A percentile compares a stretch with the other conserved stretches of the same genome.
Conservation (phyloP, 2,329 filamentous ascomycete genomes). For the Claviceps digitariae region DNA sequence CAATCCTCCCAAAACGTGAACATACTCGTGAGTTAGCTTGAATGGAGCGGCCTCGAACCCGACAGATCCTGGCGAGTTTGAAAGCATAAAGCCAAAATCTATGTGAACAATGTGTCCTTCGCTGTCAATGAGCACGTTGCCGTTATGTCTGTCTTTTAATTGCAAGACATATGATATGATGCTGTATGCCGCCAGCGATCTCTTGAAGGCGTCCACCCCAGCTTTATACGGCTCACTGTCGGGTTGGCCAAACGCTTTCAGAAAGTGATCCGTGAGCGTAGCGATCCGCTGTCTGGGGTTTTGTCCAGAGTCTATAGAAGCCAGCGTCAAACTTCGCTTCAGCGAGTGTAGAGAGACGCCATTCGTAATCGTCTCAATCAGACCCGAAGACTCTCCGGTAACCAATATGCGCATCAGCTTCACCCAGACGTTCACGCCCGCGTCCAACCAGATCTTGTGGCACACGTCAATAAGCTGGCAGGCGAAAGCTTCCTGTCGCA, state of each 20-base stretch:
- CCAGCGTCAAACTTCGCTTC: slow-evolving; percentile 67
- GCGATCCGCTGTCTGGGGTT: slow-evolving; percentile 66
- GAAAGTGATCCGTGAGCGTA: slow-evolving; percentile 68
- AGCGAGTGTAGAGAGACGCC: slow-evolving; percentile 78
- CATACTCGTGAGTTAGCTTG: slow-evolving; percentile 75
- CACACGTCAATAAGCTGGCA: slow-evolving; percentile 75
- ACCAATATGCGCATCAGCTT: slow-evolving; percentile 80
- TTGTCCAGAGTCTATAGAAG: slow-evolving; percentile 56
- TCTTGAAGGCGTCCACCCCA: slow-evolving; percentile 65
- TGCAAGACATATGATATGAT: slow-evolving; percentile 75
- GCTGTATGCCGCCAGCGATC: slow-evolving; percentile 74
- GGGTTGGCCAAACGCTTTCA: slow-evolving; percentile 61
- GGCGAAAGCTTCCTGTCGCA: slow-evolving; percentile 75
- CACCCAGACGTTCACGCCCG: slow-evolving; percentile 67
- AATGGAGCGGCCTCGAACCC: slow-evolving; percentile 80
- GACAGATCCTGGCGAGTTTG: slow-evolving; percentile 71
- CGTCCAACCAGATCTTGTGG: slow-evolving; percentile 68
- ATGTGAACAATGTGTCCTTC: slow-evolving; percentile 81
- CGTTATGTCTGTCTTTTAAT: slow-evolving; percentile 76
- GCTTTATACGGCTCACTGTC: slow-evolving; percentile 56
- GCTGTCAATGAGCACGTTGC: slow-evolving; percentile 74
- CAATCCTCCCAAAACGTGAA: slow-evolving; percentile 66
- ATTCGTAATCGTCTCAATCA: slow-evolving; percentile 81
- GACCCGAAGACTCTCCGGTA: slow-evolving; percentile 69
- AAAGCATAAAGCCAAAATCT: slow-evolving; percentile 83